Percentiles rank a stretch among this genome's conserved stretches.
phyloP scores from a whole-genome alignment of 1,284 basidiomycete genomes.

The Naganishia sp. region DNA sequence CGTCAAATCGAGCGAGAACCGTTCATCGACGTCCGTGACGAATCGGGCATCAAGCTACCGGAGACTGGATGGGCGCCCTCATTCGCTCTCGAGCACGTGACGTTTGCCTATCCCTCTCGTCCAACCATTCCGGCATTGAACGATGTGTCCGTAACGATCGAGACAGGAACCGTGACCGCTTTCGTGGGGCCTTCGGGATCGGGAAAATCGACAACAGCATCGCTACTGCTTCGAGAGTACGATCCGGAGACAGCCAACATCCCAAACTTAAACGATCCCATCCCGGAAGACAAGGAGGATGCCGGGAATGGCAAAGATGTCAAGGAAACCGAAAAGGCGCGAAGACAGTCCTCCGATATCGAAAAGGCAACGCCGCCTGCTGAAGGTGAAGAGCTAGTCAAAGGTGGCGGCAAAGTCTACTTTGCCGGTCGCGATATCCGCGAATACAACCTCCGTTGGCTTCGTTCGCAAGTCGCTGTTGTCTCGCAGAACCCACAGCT shows the following conservation, averaged over 20 bases:
- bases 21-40: constrained; percentile 45
- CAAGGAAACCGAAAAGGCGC: constrained; percentile 3
- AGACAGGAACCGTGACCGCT: constrained; percentile 50
- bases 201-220: constrained; percentile 56
- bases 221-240: constrained; percentile 53
- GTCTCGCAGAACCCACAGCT: constrained; percentile 41
- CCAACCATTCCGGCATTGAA: constrained; percentile 62
- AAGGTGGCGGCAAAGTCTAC: constrained; percentile 24
- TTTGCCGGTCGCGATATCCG: constrained; percentile 80
- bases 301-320: constrained; percentile 30
- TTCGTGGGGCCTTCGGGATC: constrained; percentile 55
- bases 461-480: constrained; percentile 78
- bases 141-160: constrained; percentile 49
- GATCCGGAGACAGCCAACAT: constrained; percentile 46
- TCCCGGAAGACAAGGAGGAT: constrained; percentile 25
- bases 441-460: constrained; percentile 81
- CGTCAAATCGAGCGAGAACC: constrained; percentile 48
- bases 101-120: constrained; percentile 55
- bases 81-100: constrained; percentile 55
- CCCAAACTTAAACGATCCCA: constrained; percentile 28
- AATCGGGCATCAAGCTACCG: constrained; percentile 37
- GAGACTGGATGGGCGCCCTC: constrained; percentile 48
- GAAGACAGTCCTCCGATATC: constrained; percentile 22
- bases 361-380: constrained; percentile 1
- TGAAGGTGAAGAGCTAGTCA: constrained; percentile 3